Evolutionary conservation across 1,284 basidiomycete species (phyloP).

Genomic region (Ustilago trichophora): DNA sequence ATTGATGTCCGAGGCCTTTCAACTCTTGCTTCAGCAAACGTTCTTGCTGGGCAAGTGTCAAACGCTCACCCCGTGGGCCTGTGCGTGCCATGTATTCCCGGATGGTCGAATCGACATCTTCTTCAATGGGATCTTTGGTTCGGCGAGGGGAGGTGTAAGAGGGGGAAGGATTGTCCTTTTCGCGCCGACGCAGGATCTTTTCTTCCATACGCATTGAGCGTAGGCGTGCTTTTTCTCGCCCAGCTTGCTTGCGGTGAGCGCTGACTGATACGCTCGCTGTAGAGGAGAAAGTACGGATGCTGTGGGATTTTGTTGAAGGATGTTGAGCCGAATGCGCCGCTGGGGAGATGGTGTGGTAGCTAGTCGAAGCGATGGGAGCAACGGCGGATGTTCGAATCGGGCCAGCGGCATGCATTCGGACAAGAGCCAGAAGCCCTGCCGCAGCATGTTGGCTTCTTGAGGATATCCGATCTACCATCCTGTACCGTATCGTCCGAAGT

Average conservation of each 20-base stretch:
- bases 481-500: too few species aligned
- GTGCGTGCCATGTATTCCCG: conserved; percentile 43
- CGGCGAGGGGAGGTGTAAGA: neutral
- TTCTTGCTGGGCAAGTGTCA: conserved; percentile 36
- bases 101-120: conserved; percentile 25
- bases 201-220: conserved; percentile 19
- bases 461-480: conserved; percentile 24
- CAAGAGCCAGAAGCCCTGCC: conserved; percentile 2
- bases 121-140: conserved; percentile 15
- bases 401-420: neutral
- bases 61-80: conserved; percentile 33
- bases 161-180: conserved; percentile 25
- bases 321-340: too few species aligned
- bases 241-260: conserved; percentile 41
- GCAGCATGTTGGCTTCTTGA: conserved; percentile 8
- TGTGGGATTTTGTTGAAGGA: too few species aligned
- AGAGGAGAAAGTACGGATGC: too few species aligned
- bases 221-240: conserved; percentile 33
- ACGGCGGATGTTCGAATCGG: neutral
- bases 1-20: conserved; percentile 32
- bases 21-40: conserved; percentile 51
- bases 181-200: conserved; percentile 16
- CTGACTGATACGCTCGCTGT: too few species aligned
- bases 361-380: conserved; percentile 14
- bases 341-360: conserved; percentile 5